These are phyloP conservation scores for Inga leiocalycina DNA, from an alignment of 306 rosid species.

Conservation along the genomic window DNA sequence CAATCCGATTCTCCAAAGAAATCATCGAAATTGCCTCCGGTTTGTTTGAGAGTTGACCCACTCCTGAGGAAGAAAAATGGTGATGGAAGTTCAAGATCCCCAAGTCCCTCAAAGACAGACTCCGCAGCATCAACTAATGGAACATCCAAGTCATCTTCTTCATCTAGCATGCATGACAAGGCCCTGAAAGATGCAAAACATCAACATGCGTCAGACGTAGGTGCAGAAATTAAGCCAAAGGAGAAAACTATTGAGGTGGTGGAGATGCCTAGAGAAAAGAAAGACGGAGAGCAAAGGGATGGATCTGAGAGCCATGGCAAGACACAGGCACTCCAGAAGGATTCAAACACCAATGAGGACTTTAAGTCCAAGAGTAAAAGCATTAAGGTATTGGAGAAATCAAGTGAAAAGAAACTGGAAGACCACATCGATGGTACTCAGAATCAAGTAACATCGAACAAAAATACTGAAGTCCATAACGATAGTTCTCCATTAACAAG, in stretches of 20 bases:
- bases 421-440: not conserved
- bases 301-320: slow-evolving; percentile 15
- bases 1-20: slow-evolving; percentile 47
- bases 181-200: not conserved
- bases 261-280: slow-evolving; percentile 29
- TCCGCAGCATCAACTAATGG: slow-evolving; percentile 15
- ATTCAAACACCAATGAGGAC: slow-evolving; percentile 19
- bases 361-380: slow-evolving; percentile 32
- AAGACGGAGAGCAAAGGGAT: not conserved
- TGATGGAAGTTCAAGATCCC: slow-evolving; percentile 53
- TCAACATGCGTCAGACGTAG: not conserved
- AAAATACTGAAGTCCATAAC: not conserved
- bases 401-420: slow-evolving; percentile 23
- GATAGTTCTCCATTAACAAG: not conserved
- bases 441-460: not conserved
- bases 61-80: slow-evolving; percentile 56
- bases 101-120: slow-evolving; percentile 44
- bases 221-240: not conserved
- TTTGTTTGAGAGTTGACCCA: slow-evolving; percentile 85
- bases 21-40: slow-evolving; percentile 66
- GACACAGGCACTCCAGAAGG: not conserved
- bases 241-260: slow-evolving; percentile 32
- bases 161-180: slow-evolving; percentile 19
- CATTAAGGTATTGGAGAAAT: slow-evolving; percentile 32
- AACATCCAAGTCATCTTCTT: slow-evolving; percentile 7